Evolutionary conservation across 768 basidiomycete species (phyloP).

Genomic region (Leccinum rimulosum): DNA sequence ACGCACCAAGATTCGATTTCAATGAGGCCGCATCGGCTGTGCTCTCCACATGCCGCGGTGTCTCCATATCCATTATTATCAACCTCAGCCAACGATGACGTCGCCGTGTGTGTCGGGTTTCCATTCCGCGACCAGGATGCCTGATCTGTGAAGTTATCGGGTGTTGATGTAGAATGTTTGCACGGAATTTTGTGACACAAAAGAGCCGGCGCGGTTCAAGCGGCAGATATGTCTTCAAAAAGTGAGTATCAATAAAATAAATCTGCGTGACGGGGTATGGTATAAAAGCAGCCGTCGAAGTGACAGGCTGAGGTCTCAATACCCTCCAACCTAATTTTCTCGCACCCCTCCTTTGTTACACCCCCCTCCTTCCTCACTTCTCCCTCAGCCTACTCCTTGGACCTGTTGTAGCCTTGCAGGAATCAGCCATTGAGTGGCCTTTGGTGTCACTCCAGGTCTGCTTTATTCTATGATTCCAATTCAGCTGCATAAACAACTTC

Average conservation of each 20-base stretch:
- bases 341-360: background rate
- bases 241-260: constrained; percentile 8
- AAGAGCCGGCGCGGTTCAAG: constrained; percentile 8
- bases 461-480: constrained; percentile 42
- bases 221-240: constrained; percentile 11
- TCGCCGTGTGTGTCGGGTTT: constrained; percentile 19
- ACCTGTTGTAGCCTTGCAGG: constrained; percentile 2
- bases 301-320: background rate
- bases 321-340: constrained; percentile 16
- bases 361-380: background rate
- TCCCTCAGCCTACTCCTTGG: constrained; percentile 3
- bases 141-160: constrained; percentile 26
- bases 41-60: constrained; percentile 11
- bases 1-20: constrained; percentile 4
- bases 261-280: background rate
- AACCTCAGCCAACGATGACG: constrained; percentile 18
- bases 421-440: constrained; percentile 16
- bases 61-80: constrained; percentile 9
- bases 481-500: constrained; percentile 29
- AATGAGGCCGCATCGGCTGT: constrained; percentile 28
- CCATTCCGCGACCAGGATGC: constrained; percentile 23
- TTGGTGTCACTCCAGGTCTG: constrained; percentile 32
- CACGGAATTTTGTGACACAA: constrained; percentile 20
- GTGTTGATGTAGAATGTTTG: constrained; percentile 12
- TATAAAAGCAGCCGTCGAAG: constrained; percentile 20